These are phyloP conservation scores for Phytopythium sindhum DNA, from an alignment of 352 stramenopile genomes.

Conservation along the genomic window DNA sequence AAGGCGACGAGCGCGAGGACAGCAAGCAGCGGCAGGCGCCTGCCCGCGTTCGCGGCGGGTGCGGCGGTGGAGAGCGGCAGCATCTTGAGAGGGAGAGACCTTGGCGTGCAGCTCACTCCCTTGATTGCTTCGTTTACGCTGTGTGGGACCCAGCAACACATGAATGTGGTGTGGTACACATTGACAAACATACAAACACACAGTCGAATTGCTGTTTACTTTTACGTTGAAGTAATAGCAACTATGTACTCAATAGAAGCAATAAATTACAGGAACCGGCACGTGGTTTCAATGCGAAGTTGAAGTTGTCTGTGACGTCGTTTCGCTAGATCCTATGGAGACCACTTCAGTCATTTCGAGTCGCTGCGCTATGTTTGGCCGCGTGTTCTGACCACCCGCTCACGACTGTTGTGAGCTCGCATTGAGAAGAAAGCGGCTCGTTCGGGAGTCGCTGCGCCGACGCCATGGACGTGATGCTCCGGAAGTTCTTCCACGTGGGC, in stretches of 20 bases:
- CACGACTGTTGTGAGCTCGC: no score
- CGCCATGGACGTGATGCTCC: constrained; percentile 31
- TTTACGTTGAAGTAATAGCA: neutral
- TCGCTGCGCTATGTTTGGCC: neutral
- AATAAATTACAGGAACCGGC: no score
- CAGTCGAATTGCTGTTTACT: neutral
- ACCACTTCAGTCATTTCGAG: no score
- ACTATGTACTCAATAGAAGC: neutral
- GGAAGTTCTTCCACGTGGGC: constrained; percentile 49
- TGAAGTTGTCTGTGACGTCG: no score
- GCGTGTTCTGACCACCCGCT: no score
- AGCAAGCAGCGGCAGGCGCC: constrained; percentile 16
- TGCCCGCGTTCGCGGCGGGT: constrained; percentile 11
- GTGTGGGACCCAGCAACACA: neutral
- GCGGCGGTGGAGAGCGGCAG: constrained; percentile 22
- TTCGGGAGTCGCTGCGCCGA: neutral
- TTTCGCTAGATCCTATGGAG: no score
- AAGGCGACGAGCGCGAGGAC: constrained; percentile 23
- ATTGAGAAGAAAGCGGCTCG: no score
- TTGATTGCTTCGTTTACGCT: neutral
- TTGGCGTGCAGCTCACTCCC: no score
- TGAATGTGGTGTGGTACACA: no score
- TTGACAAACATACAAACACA: no score
- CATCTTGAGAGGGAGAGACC: constrained; percentile 10
- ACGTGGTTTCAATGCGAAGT: no score